Conservation (phyloP, 108 stramenopile genomes). For the Discostella stelligeroides region DNA sequence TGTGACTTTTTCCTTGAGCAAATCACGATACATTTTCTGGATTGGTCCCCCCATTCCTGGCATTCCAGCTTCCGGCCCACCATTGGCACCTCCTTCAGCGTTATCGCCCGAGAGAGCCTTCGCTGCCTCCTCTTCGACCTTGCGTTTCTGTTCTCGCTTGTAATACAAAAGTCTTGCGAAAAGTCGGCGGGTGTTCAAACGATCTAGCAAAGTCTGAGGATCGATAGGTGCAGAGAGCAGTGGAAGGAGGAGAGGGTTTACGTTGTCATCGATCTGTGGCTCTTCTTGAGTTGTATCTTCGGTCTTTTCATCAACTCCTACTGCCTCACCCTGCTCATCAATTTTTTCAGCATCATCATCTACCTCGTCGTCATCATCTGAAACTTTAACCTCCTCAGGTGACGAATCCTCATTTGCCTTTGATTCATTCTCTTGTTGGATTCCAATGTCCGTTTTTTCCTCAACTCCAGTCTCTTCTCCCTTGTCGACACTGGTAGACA, state of each 20-base stretch:
- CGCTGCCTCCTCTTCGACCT: neutral
- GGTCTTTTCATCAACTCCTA: no score
- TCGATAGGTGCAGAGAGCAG: conserved; percentile 32
- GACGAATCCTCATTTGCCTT: neutral
- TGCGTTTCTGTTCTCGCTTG: conserved; percentile 11
- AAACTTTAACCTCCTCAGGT: conserved; percentile 7
- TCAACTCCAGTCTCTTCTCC: no score
- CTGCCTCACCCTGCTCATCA: no score
- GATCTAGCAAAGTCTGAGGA: conserved; percentile 34
- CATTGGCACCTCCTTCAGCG: no score
- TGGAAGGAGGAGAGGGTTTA: conserved; percentile 21
- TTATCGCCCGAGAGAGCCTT: neutral
- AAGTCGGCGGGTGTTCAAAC: conserved; percentile 51
- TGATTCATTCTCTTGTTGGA: conserved; percentile 7
- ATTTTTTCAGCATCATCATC: neutral
- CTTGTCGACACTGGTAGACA: no score
- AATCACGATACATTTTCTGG: no score
- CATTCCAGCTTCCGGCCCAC: no score
- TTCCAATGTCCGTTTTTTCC: neutral
- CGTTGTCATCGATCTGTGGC: conserved; percentile 15
- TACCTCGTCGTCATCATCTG: conserved; percentile 6
- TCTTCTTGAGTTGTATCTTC: conserved; percentile 15
- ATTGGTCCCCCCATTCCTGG: no score
- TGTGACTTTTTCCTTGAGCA: conserved; percentile 23
- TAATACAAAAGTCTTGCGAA: conserved; percentile 25